Percentiles rank a stretch among this genome's conserved stretches.
These are phyloP conservation scores for Didymella pomorum DNA, from an alignment of 2,329 filamentous ascomycete genomes.

Conservation along the genomic window DNA sequence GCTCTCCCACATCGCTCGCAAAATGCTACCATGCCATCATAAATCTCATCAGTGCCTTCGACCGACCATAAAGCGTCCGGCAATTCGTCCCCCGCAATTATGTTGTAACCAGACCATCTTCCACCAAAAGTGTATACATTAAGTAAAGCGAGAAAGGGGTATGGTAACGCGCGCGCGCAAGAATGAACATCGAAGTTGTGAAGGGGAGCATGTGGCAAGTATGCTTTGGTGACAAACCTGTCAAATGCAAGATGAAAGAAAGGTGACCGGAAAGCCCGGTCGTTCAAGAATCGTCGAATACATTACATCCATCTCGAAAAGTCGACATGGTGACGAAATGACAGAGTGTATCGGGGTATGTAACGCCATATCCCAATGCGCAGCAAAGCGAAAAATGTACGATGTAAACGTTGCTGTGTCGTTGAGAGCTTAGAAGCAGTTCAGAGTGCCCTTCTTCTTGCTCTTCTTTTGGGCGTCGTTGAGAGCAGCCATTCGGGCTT, in stretches of 20 bases:
- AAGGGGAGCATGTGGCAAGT: conserved; percentile 7
- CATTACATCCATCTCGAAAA: conserved; percentile 8
- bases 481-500: conserved; percentile 80
- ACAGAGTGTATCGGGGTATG: conserved; percentile 35
- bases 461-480: conserved; percentile 90
- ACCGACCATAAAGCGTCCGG: not conserved
- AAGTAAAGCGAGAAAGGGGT: conserved; percentile 14
- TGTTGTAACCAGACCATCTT: conserved; percentile 4
- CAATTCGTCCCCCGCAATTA: conserved; percentile 9
- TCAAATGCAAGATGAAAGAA: conserved; percentile 9
- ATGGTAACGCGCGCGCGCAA: conserved; percentile 13
- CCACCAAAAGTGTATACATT: conserved; percentile 19
- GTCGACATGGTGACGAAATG: conserved; percentile 13
- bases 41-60: conserved; percentile 11
- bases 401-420: conserved; percentile 17
- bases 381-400: conserved; percentile 34
- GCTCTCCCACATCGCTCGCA: conserved; percentile 1
- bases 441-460: conserved; percentile 93
- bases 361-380: conserved; percentile 35
- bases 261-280: not conserved
- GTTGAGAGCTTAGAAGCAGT: conserved; percentile 79
- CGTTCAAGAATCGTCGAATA: conserved; percentile 6
- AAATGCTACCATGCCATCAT: conserved; percentile 14
- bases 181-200: conserved; percentile 7
- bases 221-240: conserved; percentile 6